Percentiles rank a stretch among this genome's conserved stretches.
Evolutionary conservation across 768 basidiomycete species (phyloP).

Genomic region (Macrolepiota dolichaula): DNA sequence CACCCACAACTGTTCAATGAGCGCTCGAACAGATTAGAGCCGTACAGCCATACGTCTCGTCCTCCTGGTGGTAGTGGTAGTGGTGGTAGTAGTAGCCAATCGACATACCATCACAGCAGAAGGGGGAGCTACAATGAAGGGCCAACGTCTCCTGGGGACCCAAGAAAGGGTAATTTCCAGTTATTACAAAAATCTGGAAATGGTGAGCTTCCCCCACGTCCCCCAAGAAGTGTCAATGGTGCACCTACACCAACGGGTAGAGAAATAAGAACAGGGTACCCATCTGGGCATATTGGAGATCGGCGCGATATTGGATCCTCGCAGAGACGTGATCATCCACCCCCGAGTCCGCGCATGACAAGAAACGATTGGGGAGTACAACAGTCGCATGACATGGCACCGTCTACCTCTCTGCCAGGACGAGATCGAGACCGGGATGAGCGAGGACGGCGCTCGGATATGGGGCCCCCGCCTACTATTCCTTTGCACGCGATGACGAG

Average conservation of each 20-base stretch:
- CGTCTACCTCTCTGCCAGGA: constrained; percentile 19
- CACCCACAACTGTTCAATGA: constrained; percentile 82
- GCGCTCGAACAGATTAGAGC: constrained; percentile 85
- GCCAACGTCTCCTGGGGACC: constrained; percentile 33
- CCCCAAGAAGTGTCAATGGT: constrained; percentile 29
- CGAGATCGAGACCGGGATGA: constrained; percentile 29
- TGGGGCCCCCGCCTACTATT: constrained; percentile 52
- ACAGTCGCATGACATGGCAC: constrained; percentile 13
- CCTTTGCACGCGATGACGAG: constrained; percentile 32
- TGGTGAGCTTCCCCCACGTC: constrained; percentile 25
- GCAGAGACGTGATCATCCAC: constrained; percentile 16
- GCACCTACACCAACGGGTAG: constrained; percentile 8
- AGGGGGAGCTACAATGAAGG: constrained; percentile 44
- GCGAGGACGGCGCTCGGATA: constrained; percentile 39
- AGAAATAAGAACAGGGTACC: constrained; percentile 19
- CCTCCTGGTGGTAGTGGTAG: constrained; percentile 8
- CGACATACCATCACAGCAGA: constrained; percentile 38
- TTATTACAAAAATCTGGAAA: constrained; percentile 54
- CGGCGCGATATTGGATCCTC: constrained; percentile 28
- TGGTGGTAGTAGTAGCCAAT: constrained; percentile 19
- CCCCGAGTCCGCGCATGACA: constrained; percentile 32
- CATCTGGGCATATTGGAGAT: constrained; percentile 16
- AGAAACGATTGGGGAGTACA: constrained; percentile 23
- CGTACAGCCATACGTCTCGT: constrained; percentile 57
- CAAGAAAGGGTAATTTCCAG: constrained; percentile 41